Conservation (phyloP, 306 rosid genomes). For the Biancaea sappan region DNA sequence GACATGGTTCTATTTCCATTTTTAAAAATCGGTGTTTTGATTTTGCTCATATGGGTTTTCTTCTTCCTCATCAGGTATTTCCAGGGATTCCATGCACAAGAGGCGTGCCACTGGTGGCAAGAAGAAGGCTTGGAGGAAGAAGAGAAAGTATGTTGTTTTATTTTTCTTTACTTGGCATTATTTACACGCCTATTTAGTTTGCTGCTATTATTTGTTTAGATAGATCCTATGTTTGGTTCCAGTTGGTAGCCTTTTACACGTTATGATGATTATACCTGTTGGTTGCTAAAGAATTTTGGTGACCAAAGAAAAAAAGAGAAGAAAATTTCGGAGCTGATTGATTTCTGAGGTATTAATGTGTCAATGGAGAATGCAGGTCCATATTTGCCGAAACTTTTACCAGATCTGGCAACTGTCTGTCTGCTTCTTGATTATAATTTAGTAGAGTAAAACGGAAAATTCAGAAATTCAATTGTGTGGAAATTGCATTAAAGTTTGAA, state of each 20-base stretch:
- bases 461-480: neutral
- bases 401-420: neutral
- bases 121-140: conserved; percentile 63
- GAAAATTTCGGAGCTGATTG: too few species aligned
- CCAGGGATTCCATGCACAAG: conserved; percentile 59
- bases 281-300: neutral
- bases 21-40: neutral
- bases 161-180: neutral
- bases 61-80: conserved; percentile 45
- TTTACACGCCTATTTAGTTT: neutral
- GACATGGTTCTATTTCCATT: neutral
- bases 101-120: conserved; percentile 62
- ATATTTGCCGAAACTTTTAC: neutral
- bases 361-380: neutral
- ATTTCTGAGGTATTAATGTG: neutral
- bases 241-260: neutral
- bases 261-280: neutral
- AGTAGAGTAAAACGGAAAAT: neutral
- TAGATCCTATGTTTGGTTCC: neutral
- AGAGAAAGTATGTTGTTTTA: conserved; percentile 39
- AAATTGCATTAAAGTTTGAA: neutral
- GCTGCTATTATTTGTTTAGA: neutral
- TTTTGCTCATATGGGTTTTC: neutral
- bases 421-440: neutral
- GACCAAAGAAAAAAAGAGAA: too few species aligned